Base-by-base conservation (phyloP, 192 early-diverging fungal species). In the Umbelopsis vinacea region DNA sequence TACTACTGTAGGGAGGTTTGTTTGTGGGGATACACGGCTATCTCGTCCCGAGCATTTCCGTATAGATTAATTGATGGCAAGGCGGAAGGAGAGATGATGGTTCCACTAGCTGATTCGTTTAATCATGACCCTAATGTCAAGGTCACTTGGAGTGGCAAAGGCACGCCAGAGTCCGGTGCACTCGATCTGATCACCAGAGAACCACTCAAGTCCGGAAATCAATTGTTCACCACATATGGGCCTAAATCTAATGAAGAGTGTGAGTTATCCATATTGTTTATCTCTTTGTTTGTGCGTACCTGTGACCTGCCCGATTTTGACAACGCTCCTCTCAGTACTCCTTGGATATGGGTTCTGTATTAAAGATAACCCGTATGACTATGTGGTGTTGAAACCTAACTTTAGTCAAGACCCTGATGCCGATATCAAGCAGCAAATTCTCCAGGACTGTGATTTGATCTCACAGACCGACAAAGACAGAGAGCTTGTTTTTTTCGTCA, bases 191-290 rank as follows among this genome's bases (percentile, higher is more conserved):
- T 83, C 4, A 76, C 84, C 9, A 71, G 79, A 1, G 53, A 76
- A 15, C 46, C 35, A 35, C 45, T 83, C 9, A 38, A 46, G n/a
- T 48, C 70, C 1, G 89, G 87, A 6, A 66, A 83, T 29, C 81
- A 92, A 66, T 68, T 89, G 53, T 83, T 80, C 53, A 90, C 91
- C 77, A 91, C 90, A 63, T 92, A 92, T 75, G 91, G 91, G 11
- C 82, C 89, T 40, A 92, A 92, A 80, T 87, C 88, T 6, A 92
- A 92, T 71, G 89, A 92, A 84, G 91, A 91, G 77, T 79, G 86
- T 81, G 82, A 72, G 85, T 70, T 52, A 52, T 6, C 35, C 37
- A 54, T 38, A 0, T 21, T 43, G 6, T 22, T 24, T 67, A 23
- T 43, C 8, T 24, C 15, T n/a, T 21, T 12, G 38, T 2, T 21